These are phyloP conservation scores for Magnaporthiopsis incrustans DNA, from an alignment of 2,329 filamentous ascomycete species.

Conservation along the genomic window DNA sequence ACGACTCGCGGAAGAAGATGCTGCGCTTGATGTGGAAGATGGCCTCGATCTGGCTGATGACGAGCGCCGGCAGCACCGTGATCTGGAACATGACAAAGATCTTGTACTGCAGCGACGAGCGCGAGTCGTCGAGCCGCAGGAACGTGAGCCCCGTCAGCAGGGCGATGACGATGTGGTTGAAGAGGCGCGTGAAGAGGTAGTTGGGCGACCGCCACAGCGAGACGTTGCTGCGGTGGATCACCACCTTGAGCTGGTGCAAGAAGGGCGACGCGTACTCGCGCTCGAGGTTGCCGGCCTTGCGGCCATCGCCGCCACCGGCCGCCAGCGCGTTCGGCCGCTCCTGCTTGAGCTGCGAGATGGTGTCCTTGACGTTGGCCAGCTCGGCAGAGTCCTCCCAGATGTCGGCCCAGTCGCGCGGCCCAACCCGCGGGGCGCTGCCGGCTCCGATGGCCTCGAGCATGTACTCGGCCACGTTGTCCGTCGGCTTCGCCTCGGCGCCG, in stretches of 20 bases:
- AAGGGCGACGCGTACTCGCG: constrained; percentile 78
- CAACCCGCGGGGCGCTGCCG: constrained; percentile 63
- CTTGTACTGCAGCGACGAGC: constrained; percentile 71
- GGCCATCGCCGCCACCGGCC: constrained; percentile 29
- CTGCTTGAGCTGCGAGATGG: constrained; percentile 59
- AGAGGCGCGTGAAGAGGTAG: constrained; percentile 81
- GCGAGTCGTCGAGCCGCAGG: constrained; percentile 67
- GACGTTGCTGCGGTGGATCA: constrained; percentile 64
- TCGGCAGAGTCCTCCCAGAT: constrained; percentile 71
- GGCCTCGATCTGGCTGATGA: constrained; percentile 75
- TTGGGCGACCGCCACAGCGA: constrained; percentile 81
- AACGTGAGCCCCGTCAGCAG: constrained; percentile 74
- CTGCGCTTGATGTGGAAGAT: constrained; percentile 75
- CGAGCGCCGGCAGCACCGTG: constrained; percentile 73
- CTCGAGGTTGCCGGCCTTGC: constrained; percentile 43
- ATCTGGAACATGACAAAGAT: constrained; percentile 89
- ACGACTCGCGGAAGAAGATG: constrained; percentile 79
- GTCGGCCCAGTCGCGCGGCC: constrained; percentile 70
- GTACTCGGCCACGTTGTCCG: constrained; percentile 61
- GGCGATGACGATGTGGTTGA: constrained; percentile 74
- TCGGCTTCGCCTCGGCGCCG: constrained; percentile 49
- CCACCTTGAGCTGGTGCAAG: constrained; percentile 68
- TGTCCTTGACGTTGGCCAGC: constrained; percentile 55
- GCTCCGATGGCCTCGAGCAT: constrained; percentile 83
- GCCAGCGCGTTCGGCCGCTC: constrained; percentile 38